Percentiles rank a stretch among this genome's conserved stretches.
Evolutionary conservation across 306 rosid species (phyloP).

Genomic region (Trifolium subterraneum): DNA sequence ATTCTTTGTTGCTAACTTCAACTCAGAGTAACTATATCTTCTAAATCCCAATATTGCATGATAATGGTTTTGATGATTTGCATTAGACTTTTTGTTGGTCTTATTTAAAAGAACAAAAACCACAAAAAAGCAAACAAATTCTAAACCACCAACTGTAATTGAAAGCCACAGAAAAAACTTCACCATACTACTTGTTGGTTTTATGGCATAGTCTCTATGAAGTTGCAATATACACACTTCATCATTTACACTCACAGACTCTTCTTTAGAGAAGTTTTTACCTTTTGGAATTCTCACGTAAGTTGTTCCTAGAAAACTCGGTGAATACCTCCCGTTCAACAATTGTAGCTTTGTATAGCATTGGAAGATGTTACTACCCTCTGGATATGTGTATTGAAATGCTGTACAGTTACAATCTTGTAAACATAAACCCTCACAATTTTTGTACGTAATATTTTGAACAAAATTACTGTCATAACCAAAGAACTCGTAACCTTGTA

Average conservation of each 20-base stretch:
- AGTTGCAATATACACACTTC: constrained; percentile 6
- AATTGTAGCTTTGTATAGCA: constrained; percentile 45
- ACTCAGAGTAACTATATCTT: constrained; percentile 24
- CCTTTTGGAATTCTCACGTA: constrained; percentile 45
- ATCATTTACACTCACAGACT: background rate
- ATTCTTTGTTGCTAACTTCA: constrained; percentile 31
- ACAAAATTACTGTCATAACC: constrained; percentile 40
- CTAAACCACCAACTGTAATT: constrained; percentile 20
- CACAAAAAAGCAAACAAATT: background rate
- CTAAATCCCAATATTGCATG: background rate
- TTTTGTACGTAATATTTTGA: background rate
- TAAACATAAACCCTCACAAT: constrained; percentile 46
- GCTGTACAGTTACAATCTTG: constrained; percentile 36
- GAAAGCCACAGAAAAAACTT: constrained; percentile 43
- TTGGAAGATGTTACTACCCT: background rate
- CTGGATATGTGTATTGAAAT: constrained; percentile 7
- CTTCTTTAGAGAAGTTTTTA: background rate
- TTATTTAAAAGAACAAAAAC: constrained; percentile 15
- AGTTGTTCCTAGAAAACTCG: background rate
- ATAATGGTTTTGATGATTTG: background rate
- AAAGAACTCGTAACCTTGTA: constrained; percentile 29
- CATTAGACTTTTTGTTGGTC: constrained; percentile 30
- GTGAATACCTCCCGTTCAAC: constrained; percentile 39
- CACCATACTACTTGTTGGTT: background rate
- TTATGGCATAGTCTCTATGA: background rate